These are phyloP conservation scores for Botrytis tulipae DNA, from an alignment of 2,329 filamentous ascomycete species.

Conservation along the genomic window DNA sequence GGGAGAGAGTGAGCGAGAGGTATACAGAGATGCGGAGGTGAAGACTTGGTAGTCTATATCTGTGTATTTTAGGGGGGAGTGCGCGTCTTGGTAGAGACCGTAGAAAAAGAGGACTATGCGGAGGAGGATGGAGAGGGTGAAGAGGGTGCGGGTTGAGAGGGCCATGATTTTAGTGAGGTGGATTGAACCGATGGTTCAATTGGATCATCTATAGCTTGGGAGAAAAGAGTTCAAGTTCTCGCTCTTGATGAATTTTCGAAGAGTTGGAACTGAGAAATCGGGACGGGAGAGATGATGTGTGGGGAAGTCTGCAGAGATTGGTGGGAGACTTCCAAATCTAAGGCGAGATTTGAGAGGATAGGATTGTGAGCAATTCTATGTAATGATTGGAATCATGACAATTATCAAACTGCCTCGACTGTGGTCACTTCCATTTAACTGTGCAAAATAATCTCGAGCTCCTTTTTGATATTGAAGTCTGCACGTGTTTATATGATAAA, in stretches of 20 bases:
- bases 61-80: conserved; percentile 93
- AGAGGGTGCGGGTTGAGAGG: conserved; percentile 47
- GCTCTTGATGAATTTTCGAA: not conserved
- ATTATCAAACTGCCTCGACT: not conserved
- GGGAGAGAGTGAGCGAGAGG: conserved; percentile 66
- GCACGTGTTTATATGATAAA: conserved; percentile 10
- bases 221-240: not conserved
- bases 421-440: not conserved
- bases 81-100: conserved; percentile 86
- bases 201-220: not conserved
- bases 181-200: not conserved
- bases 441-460: too few species aligned
- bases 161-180: not conserved
- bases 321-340: not conserved
- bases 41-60: conserved; percentile 99
- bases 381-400: not conserved
- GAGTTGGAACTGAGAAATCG: not conserved
- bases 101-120: conserved; percentile 77
- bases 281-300: not conserved
- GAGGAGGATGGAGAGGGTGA: conserved; percentile 59
- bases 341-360: not conserved
- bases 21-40: conserved; percentile 84
- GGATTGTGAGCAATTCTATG: not conserved
- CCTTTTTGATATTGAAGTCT: not conserved
- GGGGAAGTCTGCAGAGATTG: not conserved